Conservation (phyloP, 257 asterid species). For the Asclepias syriaca region DNA sequence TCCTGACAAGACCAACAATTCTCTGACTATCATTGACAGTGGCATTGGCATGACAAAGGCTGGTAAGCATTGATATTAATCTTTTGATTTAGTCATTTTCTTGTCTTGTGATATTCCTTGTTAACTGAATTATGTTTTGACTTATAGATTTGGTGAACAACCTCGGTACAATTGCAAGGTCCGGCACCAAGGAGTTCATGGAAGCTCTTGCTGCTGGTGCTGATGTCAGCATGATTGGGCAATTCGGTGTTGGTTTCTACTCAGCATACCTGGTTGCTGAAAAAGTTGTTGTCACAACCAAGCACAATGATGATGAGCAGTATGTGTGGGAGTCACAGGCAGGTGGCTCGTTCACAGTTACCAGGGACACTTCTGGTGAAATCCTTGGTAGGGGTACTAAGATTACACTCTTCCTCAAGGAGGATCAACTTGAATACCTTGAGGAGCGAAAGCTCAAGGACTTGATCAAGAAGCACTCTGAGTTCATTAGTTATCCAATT, state of each 20-base stretch:
- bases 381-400: conserved; percentile 55
- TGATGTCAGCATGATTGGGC: conserved; percentile 66
- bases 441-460: conserved; percentile 60
- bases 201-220: conserved; percentile 65
- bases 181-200: conserved; percentile 65
- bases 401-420: conserved; percentile 48
- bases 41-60: conserved; percentile 68
- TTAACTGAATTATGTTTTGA: not conserved
- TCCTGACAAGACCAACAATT: conserved; percentile 50
- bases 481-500: conserved; percentile 53
- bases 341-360: conserved; percentile 56
- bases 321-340: conserved; percentile 64
- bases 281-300: conserved; percentile 46
- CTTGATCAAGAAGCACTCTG: conserved; percentile 52
- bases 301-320: conserved; percentile 62
- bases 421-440: conserved; percentile 56
- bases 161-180: conserved; percentile 57
- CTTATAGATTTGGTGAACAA: conserved; percentile 51
- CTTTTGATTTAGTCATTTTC: not conserved
- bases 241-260: conserved; percentile 62
- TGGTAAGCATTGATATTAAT: conserved; percentile 25
- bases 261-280: conserved; percentile 57
- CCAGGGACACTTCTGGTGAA: conserved; percentile 48
- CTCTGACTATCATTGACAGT: conserved; percentile 44
- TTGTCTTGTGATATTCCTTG: too few relatives aligned